Percentiles rank a stretch among this genome's conserved stretches.
phyloP scores from a whole-genome alignment of 345 rosid genomes.

The Eucalyptus pumila region DNA sequence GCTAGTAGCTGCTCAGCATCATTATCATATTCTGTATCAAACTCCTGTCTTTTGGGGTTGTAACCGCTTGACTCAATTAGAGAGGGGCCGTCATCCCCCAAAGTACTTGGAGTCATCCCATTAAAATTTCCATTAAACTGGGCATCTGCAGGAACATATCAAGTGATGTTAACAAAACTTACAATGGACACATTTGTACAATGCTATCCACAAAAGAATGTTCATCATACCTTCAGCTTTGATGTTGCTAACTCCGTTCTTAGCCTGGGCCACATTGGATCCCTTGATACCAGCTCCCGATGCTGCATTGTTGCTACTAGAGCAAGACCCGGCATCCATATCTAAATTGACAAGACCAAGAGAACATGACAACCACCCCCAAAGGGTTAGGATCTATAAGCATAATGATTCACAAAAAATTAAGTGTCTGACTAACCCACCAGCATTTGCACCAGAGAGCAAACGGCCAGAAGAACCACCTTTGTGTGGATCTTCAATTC shows the following conservation, averaged over 20 bases:
- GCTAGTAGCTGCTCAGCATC: constrained; percentile 94
- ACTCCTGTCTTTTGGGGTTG: constrained; percentile 77
- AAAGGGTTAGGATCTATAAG: neutral
- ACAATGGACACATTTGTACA: neutral
- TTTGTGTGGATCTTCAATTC: constrained; percentile 73
- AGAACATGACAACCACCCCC: neutral
- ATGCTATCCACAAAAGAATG: neutral
- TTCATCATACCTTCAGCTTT: neutral
- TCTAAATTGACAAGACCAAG: constrained; percentile 5
- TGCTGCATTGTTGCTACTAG: constrained; percentile 19
- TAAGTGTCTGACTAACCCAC: constrained; percentile 4
- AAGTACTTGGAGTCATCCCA: constrained; percentile 54
- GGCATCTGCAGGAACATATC: constrained; percentile 30
- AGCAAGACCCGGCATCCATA: constrained; percentile 19
- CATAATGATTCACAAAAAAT: neutral
- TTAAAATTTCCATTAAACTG: constrained; percentile 44
- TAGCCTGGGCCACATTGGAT: constrained; percentile 20
- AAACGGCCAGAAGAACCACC: constrained; percentile 39
- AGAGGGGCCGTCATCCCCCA: constrained; percentile 50
- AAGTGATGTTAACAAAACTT: neutral
- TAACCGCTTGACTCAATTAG: constrained; percentile 70
- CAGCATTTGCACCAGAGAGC: constrained; percentile 18
- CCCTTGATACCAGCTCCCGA: constrained; percentile 21
- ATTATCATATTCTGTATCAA: constrained; percentile 90
- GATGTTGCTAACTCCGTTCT: constrained; percentile 12